A percentile compares a stretch with the other conserved stretches of the same genome.
Conservation (phyloP, 1,284 basidiomycete genomes). For the Mycena sp. region DNA sequence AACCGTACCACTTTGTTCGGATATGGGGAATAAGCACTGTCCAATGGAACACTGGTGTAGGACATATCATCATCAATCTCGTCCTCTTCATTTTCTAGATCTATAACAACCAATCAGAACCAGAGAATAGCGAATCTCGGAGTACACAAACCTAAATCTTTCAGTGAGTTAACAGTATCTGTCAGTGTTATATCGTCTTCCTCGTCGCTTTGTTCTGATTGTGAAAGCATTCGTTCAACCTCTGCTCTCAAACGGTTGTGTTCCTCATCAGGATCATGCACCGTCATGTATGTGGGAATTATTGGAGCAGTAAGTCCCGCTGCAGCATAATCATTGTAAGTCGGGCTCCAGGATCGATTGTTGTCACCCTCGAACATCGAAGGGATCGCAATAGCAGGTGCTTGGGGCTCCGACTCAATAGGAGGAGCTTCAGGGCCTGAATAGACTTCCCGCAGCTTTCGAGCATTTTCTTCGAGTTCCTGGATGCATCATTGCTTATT, state of each 20-base stretch:
- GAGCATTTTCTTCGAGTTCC: background rate
- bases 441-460: background rate
- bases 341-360: background rate
- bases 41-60: background rate
- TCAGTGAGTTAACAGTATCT: too few species aligned
- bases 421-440: background rate
- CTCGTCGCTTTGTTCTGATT: background rate
- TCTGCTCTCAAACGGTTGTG: background rate
- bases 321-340: background rate
- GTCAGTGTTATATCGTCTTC: too few species aligned
- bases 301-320: background rate
- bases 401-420: background rate
- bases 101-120: background rate
- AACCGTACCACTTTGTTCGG: background rate
- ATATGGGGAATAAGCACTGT: background rate
- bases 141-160: too few species aligned
- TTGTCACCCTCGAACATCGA: background rate
- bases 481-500: background rate
- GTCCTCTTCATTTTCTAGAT: background rate
- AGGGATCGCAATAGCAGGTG: background rate
- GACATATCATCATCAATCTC: background rate
- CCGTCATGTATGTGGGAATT: background rate
- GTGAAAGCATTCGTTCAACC: background rate
- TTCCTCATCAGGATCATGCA: conserved; percentile 2
- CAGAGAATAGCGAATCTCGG: too few species aligned